These are phyloP conservation scores for Aspergillus cavernicola DNA, from an alignment of 495 filamentous ascomycete species.

Conservation along the genomic window DNA sequence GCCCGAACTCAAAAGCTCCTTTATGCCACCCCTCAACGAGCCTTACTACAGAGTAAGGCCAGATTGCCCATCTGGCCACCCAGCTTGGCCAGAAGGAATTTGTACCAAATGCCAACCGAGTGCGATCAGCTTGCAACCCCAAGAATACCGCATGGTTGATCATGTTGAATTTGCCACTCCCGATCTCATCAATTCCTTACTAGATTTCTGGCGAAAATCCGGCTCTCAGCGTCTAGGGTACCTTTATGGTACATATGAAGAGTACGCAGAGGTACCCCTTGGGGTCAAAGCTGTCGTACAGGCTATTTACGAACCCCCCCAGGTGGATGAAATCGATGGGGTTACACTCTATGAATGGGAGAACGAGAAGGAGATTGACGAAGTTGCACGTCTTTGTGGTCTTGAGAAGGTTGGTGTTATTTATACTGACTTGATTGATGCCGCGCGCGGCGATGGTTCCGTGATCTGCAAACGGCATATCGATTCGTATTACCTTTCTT, in stretches of 20 bases:
- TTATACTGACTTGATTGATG: conserved; percentile 88
- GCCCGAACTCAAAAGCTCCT: conserved; percentile 83
- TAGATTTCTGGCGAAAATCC: conserved; percentile 87
- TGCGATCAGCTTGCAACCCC: conserved; percentile 91
- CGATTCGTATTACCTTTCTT: conserved; percentile 91
- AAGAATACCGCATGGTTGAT: conserved; percentile 96
- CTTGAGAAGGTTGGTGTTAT: conserved; percentile 90
- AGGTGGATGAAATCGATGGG: conserved; percentile 86
- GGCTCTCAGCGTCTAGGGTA: conserved; percentile 80
- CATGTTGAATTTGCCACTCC: conserved; percentile 93
- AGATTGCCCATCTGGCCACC: conserved; percentile 90
- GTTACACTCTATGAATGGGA: conserved; percentile 85
- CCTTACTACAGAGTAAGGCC: conserved; percentile 86
- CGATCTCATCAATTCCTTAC: conserved; percentile 75
- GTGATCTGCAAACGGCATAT: conserved; percentile 95
- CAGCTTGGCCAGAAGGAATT: conserved; percentile 93
- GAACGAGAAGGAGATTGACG: conserved; percentile 77
- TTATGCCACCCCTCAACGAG: conserved; percentile 92
- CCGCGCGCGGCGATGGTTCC: conserved; percentile 71
- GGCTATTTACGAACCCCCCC: conserved; percentile 95
- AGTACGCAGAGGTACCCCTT: conserved; percentile 89
- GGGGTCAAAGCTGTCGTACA: conserved; percentile 96
- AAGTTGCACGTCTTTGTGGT: conserved; percentile 79
- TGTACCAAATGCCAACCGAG: conserved; percentile 98
- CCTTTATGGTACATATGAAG: conserved; percentile 84